phyloP scores from a whole-genome alignment of 192 early-diverging fungal species.

The Podila verticillata region DNA sequence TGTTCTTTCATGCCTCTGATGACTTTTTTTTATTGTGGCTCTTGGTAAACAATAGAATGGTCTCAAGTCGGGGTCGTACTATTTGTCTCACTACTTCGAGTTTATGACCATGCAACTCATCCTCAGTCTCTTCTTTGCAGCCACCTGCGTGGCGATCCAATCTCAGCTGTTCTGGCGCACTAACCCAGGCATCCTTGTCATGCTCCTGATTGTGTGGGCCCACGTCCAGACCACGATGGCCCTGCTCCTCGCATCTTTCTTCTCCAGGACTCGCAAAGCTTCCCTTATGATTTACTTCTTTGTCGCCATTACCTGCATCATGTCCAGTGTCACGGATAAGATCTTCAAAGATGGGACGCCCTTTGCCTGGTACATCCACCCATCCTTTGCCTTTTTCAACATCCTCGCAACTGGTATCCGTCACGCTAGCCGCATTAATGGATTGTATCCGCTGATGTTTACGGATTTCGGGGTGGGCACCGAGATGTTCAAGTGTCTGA shows the following conservation, averaged over 20 bases:
- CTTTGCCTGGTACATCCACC: conserved; percentile 34
- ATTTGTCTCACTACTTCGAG: conserved; percentile 32
- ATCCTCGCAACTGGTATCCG: conserved; percentile 12
- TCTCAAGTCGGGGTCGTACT: conserved; percentile 28
- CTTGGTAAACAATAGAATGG: conserved; percentile 21
- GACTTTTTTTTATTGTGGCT: too few species aligned
- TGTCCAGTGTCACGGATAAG: conserved; percentile 7
- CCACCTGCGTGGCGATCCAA: conserved; percentile 18
- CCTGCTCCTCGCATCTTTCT: conserved; percentile 19
- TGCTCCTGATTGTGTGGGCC: conserved; percentile 33
- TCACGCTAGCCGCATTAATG: conserved; percentile 22
- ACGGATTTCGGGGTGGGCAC: conserved; percentile 13
- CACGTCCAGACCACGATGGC: conserved; percentile 28
- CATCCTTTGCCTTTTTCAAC: conserved; percentile 37
- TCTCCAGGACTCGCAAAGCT: conserved; percentile 38
- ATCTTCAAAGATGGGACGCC: conserved; percentile 34
- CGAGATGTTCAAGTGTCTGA: conserved; percentile 19
- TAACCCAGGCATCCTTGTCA: conserved; percentile 14
- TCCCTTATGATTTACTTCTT: conserved; percentile 37
- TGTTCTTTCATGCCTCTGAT: too few species aligned
- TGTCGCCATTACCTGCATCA: conserved; percentile 40
- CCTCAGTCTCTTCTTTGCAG: conserved; percentile 25
- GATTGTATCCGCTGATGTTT: conserved; percentile 22
- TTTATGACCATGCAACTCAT: conserved; percentile 47
- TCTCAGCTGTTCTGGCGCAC: conserved; percentile 30